Base-by-base conservation (phyloP, 306 rosid species). In the Canavalia gladiata region DNA sequence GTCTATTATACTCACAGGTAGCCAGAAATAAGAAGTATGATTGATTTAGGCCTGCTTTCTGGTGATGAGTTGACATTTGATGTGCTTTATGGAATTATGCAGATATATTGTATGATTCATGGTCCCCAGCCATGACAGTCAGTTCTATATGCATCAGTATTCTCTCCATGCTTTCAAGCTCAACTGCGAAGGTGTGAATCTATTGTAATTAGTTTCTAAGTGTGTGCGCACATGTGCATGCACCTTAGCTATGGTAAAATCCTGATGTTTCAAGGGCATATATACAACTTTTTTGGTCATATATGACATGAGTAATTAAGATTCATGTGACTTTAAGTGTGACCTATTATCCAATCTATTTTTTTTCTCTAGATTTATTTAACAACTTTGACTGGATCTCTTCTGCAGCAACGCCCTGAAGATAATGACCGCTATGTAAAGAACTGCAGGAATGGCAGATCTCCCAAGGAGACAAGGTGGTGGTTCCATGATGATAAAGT, bases 401-500 rank as follows among this genome's bases (percentile, higher is more conserved):
- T 59, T 84, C 79, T 86, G 86, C 97, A 95, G 98, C 97, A 92
- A 95, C 97, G 92, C 75, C 98, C 97, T 28, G 97, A 94, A 75
- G 97, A 94, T 83, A 91, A 94, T 37, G 97, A 92, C 42, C 97
- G 97, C 71, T 95, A 95, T 86, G 98, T 91, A 85, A 92, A 86
- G 91, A 91, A 92, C 79, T 92, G 98, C 89, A 89, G 94, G 84
- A 95, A 95, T 55, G 97, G 97, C 37, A 77, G 97, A 82, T 95
- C 98, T 31, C 97, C 97, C 5, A 95, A 92, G 87, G 95, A 95
- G 91, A 95, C 97, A 6, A 92, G 98, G 89, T 91, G 97, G 97
- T 92, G 97, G 97, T 95, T 95, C 88, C 98, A 95, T 70, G 98
- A 92, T 64, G 98, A 94, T 74, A 94, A 94, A 86, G 98, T 94